Percentiles rank a stretch among this genome's conserved stretches.
These are phyloP conservation scores for Lentinus brumalis DNA, from an alignment of 768 basidiomycete species.

Conservation along the genomic window DNA sequence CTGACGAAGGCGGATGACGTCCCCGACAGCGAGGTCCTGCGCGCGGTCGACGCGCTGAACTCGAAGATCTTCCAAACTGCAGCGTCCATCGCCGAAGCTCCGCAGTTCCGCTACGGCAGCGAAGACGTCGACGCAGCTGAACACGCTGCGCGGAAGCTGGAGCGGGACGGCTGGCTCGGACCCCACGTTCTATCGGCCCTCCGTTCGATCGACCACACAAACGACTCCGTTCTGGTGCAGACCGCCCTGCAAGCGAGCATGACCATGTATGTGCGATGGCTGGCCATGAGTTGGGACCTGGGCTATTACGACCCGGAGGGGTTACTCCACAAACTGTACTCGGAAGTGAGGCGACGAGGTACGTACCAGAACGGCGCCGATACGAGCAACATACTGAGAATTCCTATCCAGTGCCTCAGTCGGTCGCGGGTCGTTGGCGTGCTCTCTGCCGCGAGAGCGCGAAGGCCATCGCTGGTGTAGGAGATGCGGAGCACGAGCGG, in stretches of 20 bases:
- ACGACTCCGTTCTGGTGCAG: constrained; percentile 12
- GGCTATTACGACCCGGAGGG: not conserved
- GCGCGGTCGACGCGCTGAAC: constrained; percentile 47
- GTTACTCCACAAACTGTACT: constrained; percentile 6
- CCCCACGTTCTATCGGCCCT: not conserved
- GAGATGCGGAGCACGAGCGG: too few species aligned
- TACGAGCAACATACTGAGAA: not conserved
- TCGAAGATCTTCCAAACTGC: constrained; percentile 54
- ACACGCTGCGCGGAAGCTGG: not conserved
- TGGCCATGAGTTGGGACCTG: constrained; percentile 5
- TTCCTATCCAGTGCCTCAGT: constrained; percentile 8
- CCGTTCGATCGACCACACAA: constrained; percentile 1
- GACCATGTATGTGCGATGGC: not conserved
- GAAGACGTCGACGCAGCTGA: not conserved
- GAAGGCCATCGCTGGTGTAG: not conserved
- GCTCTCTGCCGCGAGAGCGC: constrained; percentile 9
- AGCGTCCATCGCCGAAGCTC: constrained; percentile 47
- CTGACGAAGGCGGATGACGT: constrained; percentile 44
- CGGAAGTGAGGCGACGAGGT: constrained; percentile 11
- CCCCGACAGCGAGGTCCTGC: constrained; percentile 48
- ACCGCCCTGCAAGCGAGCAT: constrained; percentile 12
- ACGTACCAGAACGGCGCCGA: not conserved
- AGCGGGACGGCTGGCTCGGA: not conserved
- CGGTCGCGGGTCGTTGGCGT: constrained; percentile 17
- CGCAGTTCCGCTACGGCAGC: constrained; percentile 26